Percentiles rank a stretch among this genome's conserved stretches.
These are phyloP conservation scores for Syncephalastrum contaminatum DNA, from an alignment of 371 early-diverging fungal species.

Conservation along the genomic window DNA sequence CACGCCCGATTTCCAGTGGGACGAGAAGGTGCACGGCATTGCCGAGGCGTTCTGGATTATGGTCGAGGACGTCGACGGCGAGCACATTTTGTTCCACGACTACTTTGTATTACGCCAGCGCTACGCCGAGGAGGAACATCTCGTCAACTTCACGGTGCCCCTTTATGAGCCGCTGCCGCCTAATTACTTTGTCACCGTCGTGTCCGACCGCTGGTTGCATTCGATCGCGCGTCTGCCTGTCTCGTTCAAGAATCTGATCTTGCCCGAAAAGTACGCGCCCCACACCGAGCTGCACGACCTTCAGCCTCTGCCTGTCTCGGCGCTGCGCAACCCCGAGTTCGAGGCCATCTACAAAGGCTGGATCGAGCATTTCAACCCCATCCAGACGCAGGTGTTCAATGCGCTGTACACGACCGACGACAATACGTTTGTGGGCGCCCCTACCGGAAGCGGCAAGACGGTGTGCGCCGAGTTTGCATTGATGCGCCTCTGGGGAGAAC, in stretches of 20 bases:
- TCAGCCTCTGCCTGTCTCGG: slow-evolving; percentile 84
- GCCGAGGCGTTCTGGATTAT: slow-evolving; percentile 93
- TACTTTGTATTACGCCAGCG: slow-evolving; percentile 80
- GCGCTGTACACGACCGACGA: slow-evolving; percentile 88
- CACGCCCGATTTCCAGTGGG: slow-evolving; percentile 93
- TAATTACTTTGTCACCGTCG: slow-evolving; percentile 89
- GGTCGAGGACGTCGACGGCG: slow-evolving; percentile 93
- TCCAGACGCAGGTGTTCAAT: slow-evolving; percentile 97
- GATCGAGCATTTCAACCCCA: slow-evolving; percentile 87
- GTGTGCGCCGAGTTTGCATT: slow-evolving; percentile 96
- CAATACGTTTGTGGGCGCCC: slow-evolving; percentile 94
- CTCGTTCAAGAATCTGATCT: slow-evolving; percentile 87
- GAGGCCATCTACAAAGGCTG: slow-evolving; percentile 65
- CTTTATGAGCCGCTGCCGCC: slow-evolving; percentile 94
- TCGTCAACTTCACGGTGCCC: slow-evolving; percentile 87
- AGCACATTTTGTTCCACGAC: slow-evolving; percentile 86
- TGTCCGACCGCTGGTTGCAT: slow-evolving; percentile 95
- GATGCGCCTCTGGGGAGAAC: slow-evolving; percentile 75
- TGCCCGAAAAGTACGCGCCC: slow-evolving; percentile 92
- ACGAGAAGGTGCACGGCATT: slow-evolving; percentile 81
- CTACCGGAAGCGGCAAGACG: slow-evolving; percentile 98
- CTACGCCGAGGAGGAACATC: slow-evolving; percentile 71
- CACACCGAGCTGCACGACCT: slow-evolving; percentile 94
- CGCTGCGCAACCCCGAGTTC: slow-evolving; percentile 72
- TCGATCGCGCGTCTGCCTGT: slow-evolving; percentile 88